Conservation (phyloP, 495 filamentous ascomycete species). For the Xylaria flabelliformis region DNA sequence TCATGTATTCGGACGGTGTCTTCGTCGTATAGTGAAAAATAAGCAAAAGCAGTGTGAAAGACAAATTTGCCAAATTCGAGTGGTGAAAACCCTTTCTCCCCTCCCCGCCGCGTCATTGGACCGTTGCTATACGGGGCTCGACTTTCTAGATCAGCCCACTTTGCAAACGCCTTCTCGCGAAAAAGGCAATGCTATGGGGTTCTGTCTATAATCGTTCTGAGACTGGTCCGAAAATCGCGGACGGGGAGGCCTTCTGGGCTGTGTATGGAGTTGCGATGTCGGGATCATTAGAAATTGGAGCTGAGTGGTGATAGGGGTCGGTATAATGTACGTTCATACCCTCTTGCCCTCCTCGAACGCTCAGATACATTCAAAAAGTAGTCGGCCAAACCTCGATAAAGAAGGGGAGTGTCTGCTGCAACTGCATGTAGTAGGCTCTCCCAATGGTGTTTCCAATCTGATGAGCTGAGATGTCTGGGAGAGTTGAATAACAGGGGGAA, state of each 20-base stretch:
- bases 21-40: conserved; percentile 34
- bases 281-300: conserved; percentile 42
- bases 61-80: conserved; percentile 36
- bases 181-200: background rate
- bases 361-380: conserved; percentile 46
- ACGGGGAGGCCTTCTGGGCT: conserved; percentile 24
- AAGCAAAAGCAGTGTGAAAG: conserved; percentile 37
- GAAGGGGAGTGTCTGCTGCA: conserved; percentile 52
- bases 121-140: conserved; percentile 10
- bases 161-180: background rate
- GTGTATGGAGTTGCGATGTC: conserved; percentile 35
- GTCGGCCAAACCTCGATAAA: conserved; percentile 56
- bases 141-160: conserved; percentile 20
- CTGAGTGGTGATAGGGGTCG: conserved; percentile 36
- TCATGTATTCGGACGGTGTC: conserved; percentile 31
- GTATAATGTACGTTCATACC: conserved; percentile 45
- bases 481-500: conserved; percentile 43
- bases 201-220: conserved; percentile 19
- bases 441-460: conserved; percentile 59
- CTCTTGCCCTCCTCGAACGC: conserved; percentile 45
- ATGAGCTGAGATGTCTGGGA: conserved; percentile 47
- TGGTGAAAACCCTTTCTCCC: conserved; percentile 37
- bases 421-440: conserved; percentile 41
- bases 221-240: background rate
- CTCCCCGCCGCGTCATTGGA: conserved; percentile 17